These are phyloP conservation scores for Akebia trifoliata DNA, from an alignment of 164 flowering plant species.

Conservation along the genomic window DNA sequence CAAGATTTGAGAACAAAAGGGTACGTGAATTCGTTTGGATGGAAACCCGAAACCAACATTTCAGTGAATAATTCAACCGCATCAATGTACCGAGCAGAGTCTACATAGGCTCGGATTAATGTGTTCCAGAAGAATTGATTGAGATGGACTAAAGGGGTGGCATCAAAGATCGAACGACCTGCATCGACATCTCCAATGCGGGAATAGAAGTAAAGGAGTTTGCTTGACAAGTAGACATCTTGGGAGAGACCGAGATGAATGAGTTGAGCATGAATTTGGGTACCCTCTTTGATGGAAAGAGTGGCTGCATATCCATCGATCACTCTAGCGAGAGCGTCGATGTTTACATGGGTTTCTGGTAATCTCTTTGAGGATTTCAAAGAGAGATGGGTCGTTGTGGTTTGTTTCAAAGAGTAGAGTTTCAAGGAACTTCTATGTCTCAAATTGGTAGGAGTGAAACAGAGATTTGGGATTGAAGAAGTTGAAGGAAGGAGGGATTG, in stretches of 20 bases:
- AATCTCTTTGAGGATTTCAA: background rate
- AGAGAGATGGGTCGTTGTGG: slow-evolving; percentile 3
- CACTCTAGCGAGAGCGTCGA: slow-evolving; percentile 5
- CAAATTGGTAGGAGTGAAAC: too few relatives aligned
- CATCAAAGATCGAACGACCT: slow-evolving; percentile 17
- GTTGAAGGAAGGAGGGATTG: too few relatives aligned
- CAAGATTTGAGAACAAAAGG: slow-evolving; percentile 28
- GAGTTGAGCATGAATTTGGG: slow-evolving; percentile 20
- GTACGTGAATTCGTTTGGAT: slow-evolving; percentile 23
- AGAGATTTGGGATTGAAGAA: too few relatives aligned
- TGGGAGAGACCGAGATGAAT: slow-evolving; percentile 18
- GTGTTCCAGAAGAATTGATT: slow-evolving; percentile 23
- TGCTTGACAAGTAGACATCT: slow-evolving; percentile 22
- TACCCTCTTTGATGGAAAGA: slow-evolving; percentile 12
- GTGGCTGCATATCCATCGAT: slow-evolving; percentile 13
- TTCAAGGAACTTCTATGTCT: too few relatives aligned
- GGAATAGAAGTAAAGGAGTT: slow-evolving; percentile 23
- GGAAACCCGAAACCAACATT: slow-evolving; percentile 16
- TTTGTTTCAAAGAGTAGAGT: too few relatives aligned
- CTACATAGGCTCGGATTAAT: slow-evolving; percentile 21
- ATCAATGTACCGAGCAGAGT: background rate
- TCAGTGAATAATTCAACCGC: slow-evolving; percentile 16
- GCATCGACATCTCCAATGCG: slow-evolving; percentile 9
- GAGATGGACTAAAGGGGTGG: slow-evolving; percentile 1
- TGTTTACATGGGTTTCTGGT: background rate